phyloP scores from a whole-genome alignment of 116 monocot species.

The Posidonia oceanica region DNA sequence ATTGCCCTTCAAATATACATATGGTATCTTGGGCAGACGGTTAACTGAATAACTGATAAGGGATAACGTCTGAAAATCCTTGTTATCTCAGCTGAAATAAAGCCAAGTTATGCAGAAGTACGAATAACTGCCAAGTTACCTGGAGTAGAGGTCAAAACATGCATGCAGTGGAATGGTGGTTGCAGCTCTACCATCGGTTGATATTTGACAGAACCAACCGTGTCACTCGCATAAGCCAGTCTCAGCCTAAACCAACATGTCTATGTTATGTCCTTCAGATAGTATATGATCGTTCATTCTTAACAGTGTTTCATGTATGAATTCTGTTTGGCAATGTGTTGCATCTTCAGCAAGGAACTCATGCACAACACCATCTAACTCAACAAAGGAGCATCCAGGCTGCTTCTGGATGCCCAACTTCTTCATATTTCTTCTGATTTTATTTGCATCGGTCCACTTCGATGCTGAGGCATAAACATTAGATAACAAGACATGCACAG shows the following conservation, averaged over 20 bases:
- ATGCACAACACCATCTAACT: constrained; percentile 53
- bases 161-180: no score
- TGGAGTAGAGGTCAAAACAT: no score
- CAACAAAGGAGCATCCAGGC: constrained; percentile 69
- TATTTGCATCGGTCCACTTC: constrained; percentile 48
- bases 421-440: constrained; percentile 36
- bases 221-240: no score
- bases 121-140: no score
- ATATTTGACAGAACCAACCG: no score
- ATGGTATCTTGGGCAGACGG: no score
- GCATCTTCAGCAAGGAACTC: constrained; percentile 47
- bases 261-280: constrained; percentile 11
- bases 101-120: no score
- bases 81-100: no score
- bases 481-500: constrained; percentile 50
- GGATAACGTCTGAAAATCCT: no score
- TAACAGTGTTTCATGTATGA: constrained; percentile 26
- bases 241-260: neutral
- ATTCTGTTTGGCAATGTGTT: constrained; percentile 20
- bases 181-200: no score
- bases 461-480: constrained; percentile 59
- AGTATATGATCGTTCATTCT: constrained; percentile 20
- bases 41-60: no score
- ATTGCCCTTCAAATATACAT: no score
- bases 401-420: constrained; percentile 30